A percentile compares a stretch with the other conserved stretches of the same genome.
Conservation (phyloP, 2,329 filamentous ascomycete species). For the Fusarium drepaniforme region DNA sequence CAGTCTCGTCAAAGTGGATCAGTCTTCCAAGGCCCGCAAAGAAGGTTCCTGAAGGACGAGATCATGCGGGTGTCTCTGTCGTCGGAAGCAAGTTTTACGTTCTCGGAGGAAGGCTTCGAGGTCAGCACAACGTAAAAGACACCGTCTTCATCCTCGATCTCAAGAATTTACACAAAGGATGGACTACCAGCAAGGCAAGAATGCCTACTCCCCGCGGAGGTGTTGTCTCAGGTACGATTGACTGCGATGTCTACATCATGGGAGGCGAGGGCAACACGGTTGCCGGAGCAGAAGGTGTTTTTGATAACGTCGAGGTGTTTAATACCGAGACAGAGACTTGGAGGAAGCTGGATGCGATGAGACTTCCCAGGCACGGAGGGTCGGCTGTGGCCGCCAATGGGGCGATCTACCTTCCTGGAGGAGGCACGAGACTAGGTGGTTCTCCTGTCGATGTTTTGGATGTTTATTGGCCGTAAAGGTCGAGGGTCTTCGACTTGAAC, state of each 20-base stretch:
- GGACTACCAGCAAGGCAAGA: constrained; percentile 40
- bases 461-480: constrained; percentile 26
- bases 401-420: constrained; percentile 51
- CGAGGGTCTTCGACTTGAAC: too few relatives aligned
- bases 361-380: constrained; percentile 50
- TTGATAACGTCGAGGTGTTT: constrained; percentile 47
- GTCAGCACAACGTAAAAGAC: constrained; percentile 47
- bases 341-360: constrained; percentile 44
- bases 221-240: constrained; percentile 44
- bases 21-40: constrained; percentile 39
- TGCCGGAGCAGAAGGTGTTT: constrained; percentile 36
- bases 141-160: constrained; percentile 53
- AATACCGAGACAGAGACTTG: constrained; percentile 45
- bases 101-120: constrained; percentile 49
- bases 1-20: constrained; percentile 42
- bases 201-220: constrained; percentile 56
- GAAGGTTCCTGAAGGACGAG: constrained; percentile 48
- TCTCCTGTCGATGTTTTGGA: constrained; percentile 29
- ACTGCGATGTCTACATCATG: constrained; percentile 48
- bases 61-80: constrained; percentile 50
- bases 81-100: constrained; percentile 51
- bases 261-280: constrained; percentile 52
- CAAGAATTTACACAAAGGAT: constrained; percentile 37
- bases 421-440: constrained; percentile 42
- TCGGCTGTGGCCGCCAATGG: constrained; percentile 43